A percentile compares a stretch with the other conserved stretches of the same genome.
Evolutionary conservation across 305 asterid genomes (phyloP).

Genomic region (Caryopteris hybrid): DNA sequence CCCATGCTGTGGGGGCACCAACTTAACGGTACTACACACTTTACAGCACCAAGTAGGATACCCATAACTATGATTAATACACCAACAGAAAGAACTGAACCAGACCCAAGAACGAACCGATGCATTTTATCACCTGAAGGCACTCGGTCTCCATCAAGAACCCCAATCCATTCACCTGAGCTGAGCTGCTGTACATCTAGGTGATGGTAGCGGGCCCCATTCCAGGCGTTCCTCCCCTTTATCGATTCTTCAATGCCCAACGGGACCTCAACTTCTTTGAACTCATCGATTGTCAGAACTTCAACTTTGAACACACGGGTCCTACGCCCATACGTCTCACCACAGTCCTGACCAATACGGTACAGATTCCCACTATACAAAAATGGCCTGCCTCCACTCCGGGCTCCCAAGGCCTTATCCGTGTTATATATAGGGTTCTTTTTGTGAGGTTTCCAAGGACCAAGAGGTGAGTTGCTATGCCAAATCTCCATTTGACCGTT

Average conservation of each 20-base stretch:
- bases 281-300: conserved; percentile 50
- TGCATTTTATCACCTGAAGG: conserved; percentile 67
- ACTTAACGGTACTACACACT: conserved; percentile 64
- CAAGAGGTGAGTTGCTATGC: conserved; percentile 77
- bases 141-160: conserved; percentile 80
- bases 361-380: conserved; percentile 56
- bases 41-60: conserved; percentile 63
- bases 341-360: conserved; percentile 91
- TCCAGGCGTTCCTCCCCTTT: conserved; percentile 85
- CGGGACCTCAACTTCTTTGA: conserved; percentile 72
- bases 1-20: conserved; percentile 74
- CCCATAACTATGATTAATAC: conserved; percentile 52
- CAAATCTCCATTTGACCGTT: conserved; percentile 90
- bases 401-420: conserved; percentile 74
- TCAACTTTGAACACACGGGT: conserved; percentile 62
- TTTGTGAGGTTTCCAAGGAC: conserved; percentile 93
- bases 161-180: conserved; percentile 79
- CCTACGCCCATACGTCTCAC: conserved; percentile 66
- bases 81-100: conserved; percentile 49
- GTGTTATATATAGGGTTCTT: conserved; percentile 81
- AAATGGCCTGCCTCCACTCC: conserved; percentile 97
- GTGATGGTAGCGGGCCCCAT: conserved; percentile 88
- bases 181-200: conserved; percentile 78
- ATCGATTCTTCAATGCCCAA: conserved; percentile 43
- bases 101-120: conserved; percentile 57